Percentiles rank a stretch among this genome's conserved stretches.
These are phyloP conservation scores for Acanthamoeba lenticulata DNA, from an alignment of 208 protist species.

Conservation along the genomic window DNA sequence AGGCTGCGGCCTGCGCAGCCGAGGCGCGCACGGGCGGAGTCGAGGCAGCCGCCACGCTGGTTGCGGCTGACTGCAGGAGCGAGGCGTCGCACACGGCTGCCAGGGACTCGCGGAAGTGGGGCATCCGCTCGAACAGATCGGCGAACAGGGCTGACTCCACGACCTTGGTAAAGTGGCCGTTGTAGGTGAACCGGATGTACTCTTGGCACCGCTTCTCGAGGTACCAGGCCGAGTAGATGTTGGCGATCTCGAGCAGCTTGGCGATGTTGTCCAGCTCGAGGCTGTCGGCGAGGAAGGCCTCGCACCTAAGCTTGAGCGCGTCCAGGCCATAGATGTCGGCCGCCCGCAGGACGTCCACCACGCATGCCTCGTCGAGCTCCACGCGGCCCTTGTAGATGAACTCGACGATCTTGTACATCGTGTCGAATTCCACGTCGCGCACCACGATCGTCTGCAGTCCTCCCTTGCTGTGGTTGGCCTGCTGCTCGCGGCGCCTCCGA, in stretches of 20 bases:
- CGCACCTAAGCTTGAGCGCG: not conserved
- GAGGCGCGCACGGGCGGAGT: too few species aligned
- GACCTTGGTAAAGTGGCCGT: not conserved
- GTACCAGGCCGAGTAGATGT: not conserved
- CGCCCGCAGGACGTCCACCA: not conserved
- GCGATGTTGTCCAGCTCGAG: not conserved
- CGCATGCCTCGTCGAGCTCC: not conserved
- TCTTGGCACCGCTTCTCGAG: conserved; percentile 13
- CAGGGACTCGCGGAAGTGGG: not conserved
- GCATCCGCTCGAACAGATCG: conserved; percentile 3
- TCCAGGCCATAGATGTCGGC: conserved; percentile 17
- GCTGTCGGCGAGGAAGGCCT: conserved; percentile 8
- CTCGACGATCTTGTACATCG: conserved; percentile 19
- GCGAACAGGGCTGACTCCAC: not conserved
- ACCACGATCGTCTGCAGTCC: not conserved
- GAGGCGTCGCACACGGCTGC: not conserved
- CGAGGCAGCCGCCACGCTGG: not conserved
- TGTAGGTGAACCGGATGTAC: not conserved
- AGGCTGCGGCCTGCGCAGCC: too few species aligned
- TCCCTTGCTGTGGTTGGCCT: too few species aligned
- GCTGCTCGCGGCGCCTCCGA: too few species aligned
- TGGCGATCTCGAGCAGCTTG: conserved; percentile 3
- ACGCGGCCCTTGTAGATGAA: conserved; percentile 28
- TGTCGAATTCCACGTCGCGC: not conserved
- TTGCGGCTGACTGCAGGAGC: not conserved